A percentile compares a stretch with the other conserved stretches of the same genome.
Evolutionary conservation across 805 yeast species (phyloP).

Genomic region (Saccharomycodes ludwigii): DNA sequence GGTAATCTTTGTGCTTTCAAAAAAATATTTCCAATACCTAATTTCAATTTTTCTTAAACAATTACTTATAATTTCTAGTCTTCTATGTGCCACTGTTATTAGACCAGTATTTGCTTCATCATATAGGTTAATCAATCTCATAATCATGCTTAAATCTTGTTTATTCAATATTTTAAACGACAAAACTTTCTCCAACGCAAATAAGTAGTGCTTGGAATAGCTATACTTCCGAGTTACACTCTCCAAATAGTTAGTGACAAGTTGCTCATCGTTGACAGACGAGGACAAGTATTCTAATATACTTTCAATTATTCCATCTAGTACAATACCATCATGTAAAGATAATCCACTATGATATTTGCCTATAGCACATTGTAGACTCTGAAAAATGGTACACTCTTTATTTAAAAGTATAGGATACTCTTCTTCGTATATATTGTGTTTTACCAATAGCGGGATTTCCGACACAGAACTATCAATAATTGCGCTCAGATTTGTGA

Average conservation of each 20-base stretch:
- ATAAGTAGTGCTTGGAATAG: constrained; percentile 18
- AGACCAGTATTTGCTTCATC: constrained; percentile 7
- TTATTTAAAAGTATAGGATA: constrained; percentile 3
- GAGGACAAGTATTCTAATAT: constrained; percentile 10
- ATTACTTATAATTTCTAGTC: constrained; percentile 21
- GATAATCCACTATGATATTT: constrained; percentile 2
- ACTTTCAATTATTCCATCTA: constrained; percentile 18
- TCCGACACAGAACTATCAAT: not conserved
- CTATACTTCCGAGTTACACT: constrained; percentile 15
- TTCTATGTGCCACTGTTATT: constrained; percentile 1
- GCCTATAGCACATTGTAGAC: not conserved
- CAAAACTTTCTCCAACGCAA: constrained; percentile 23
- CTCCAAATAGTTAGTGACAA: constrained; percentile 6
- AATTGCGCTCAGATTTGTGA: constrained; percentile 11
- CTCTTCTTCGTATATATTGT: constrained; percentile 13
- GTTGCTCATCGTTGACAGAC: no score
- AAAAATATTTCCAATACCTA: constrained; percentile 20
- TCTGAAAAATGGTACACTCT: not conserved
- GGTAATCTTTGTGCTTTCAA: constrained; percentile 15
- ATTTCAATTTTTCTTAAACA: constrained; percentile 24
- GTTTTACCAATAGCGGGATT: constrained; percentile 10
- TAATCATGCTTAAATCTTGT: constrained; percentile 13
- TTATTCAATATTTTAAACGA: constrained; percentile 16
- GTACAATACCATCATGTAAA: constrained; percentile 1
- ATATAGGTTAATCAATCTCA: constrained; percentile 15